phyloP scores from a whole-genome alignment of 2,329 filamentous ascomycete species.

The Clarireedia monteithiana region DNA sequence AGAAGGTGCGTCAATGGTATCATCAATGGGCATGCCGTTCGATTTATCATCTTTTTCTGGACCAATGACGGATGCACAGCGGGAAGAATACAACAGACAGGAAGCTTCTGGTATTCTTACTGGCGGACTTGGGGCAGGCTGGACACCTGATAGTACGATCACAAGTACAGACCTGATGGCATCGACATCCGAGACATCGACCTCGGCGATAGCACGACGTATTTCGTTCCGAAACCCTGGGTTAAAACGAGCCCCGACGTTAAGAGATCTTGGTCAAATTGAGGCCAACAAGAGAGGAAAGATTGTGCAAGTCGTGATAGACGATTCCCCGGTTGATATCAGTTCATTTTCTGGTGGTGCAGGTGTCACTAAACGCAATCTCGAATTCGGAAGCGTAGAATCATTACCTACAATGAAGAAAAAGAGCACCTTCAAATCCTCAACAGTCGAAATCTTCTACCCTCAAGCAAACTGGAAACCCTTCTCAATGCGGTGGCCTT shows the following conservation, averaged over 20 bases:
- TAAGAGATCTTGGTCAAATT: constrained; percentile 45
- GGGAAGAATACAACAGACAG: constrained; percentile 21
- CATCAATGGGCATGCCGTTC: constrained; percentile 11
- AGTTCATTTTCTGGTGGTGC: constrained; percentile 21
- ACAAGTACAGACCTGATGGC: constrained; percentile 44
- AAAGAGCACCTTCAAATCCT: constrained; percentile 22
- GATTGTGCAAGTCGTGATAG: constrained; percentile 34
- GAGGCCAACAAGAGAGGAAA: constrained; percentile 53
- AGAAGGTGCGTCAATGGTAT: constrained; percentile 12
- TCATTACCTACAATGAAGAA: constrained; percentile 14
- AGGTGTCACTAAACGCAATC: constrained; percentile 6
- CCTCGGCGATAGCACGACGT: constrained; percentile 12
- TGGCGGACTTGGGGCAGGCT: constrained; percentile 49
- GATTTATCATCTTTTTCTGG: constrained; percentile 26
- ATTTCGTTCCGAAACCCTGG: constrained; percentile 18
- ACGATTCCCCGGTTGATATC: constrained; percentile 19
- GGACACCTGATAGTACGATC: constrained; percentile 40
- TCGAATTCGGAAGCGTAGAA: constrained; percentile 16
- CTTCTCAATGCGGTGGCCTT: constrained; percentile 56
- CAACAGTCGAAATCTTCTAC: constrained; percentile 46
- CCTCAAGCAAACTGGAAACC: constrained; percentile 61
- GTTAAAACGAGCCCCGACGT: constrained; percentile 32
- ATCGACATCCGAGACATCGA: constrained; percentile 7
- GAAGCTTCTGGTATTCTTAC: constrained; percentile 49
- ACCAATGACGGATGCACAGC: constrained; percentile 15